These are phyloP conservation scores for Populus simonii DNA, from an alignment of 345 rosid species.

Conservation along the genomic window DNA sequence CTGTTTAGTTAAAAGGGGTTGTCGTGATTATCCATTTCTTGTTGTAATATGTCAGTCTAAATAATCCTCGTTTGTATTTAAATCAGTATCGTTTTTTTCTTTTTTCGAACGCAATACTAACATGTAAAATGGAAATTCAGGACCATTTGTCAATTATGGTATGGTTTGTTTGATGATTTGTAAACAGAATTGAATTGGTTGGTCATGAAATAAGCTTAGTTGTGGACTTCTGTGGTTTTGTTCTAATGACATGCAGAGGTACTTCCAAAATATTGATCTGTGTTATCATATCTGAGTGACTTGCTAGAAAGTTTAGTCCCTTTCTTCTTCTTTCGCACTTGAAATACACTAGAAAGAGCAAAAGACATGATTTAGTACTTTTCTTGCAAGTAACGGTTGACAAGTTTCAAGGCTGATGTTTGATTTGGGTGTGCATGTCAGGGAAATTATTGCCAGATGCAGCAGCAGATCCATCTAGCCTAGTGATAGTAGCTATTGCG, in stretches of 20 bases:
- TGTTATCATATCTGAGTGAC: background rate
- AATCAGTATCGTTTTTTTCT: background rate
- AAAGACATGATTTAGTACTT: background rate
- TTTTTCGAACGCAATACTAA: background rate
- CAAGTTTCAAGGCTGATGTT: background rate
- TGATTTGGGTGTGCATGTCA: slow-evolving; percentile 12
- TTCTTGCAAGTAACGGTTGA: background rate
- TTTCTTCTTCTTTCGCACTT: background rate
- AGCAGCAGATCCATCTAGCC: slow-evolving; percentile 51
- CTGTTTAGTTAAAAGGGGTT: background rate
- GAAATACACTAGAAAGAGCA: background rate
- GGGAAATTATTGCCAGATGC: slow-evolving; percentile 67
- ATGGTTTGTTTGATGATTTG: background rate
- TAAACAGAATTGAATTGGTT: background rate
- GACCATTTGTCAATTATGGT: background rate
- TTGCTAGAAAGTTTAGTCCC: background rate
- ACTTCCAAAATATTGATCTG: too few relatives aligned
- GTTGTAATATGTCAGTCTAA: background rate
- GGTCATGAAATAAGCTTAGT: background rate
- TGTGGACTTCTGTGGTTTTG: too few relatives aligned
- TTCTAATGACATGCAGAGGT: too few relatives aligned
- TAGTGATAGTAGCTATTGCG: slow-evolving; percentile 59
- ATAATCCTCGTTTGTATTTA: background rate
- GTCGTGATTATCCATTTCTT: background rate
- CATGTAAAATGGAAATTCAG: background rate